Evolutionary conservation across 2,329 filamentous ascomycete species (phyloP).

Genomic region (Cladorrhinum sp.): DNA sequence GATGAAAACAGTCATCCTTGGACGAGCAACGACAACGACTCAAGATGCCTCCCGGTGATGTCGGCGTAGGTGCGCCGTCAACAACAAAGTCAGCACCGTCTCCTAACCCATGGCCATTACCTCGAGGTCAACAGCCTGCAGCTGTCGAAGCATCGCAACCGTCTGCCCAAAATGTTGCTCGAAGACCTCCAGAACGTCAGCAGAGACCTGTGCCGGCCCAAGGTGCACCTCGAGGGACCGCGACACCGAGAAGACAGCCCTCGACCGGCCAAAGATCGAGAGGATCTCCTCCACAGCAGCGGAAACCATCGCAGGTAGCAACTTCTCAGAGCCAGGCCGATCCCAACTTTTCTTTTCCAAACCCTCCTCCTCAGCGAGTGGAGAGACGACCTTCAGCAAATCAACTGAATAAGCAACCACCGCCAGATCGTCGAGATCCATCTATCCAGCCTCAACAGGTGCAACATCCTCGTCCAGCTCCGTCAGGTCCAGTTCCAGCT

Average conservation of each 20-base stretch:
- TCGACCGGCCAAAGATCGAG: neutral
- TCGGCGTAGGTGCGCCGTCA: neutral
- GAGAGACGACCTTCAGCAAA: neutral
- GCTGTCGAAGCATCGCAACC: neutral
- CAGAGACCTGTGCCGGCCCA: neutral
- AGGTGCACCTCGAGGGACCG: neutral
- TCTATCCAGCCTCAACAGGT: neutral
- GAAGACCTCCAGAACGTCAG: constrained; percentile 2
- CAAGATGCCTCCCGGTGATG: neutral
- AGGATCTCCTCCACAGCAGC: neutral
- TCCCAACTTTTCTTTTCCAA: constrained; percentile 12
- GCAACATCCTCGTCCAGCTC: constrained; percentile 1
- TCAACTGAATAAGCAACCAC: neutral
- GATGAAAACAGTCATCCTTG: neutral
- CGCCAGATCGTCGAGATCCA: too few relatives aligned
- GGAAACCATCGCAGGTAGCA: neutral
- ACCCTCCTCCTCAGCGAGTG: neutral
- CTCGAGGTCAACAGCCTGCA: neutral
- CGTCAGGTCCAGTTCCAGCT: constrained; percentile 1
- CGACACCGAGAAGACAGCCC: constrained; percentile 3
- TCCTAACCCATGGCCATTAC: constrained; percentile 9
- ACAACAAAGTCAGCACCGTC: neutral
- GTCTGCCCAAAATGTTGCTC: neutral
- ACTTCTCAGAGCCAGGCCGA: neutral
- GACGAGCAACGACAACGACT: neutral